Evolutionary conservation across 495 filamentous ascomycete species (phyloP).

Genomic region (Geopyxis carbonaria): DNA sequence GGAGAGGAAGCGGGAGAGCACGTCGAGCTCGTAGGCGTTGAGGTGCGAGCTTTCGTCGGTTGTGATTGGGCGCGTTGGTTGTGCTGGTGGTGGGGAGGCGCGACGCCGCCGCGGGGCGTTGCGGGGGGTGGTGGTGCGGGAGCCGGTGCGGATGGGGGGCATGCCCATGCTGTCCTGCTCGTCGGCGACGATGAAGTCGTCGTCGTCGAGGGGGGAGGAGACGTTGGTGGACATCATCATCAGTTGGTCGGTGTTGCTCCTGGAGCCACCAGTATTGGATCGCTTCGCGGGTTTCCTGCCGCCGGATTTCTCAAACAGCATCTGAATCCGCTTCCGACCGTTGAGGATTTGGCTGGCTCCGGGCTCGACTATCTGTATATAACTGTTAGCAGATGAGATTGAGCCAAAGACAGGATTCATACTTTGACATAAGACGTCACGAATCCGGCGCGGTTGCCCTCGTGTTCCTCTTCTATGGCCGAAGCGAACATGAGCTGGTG

Average conservation of each 20-base stretch:
- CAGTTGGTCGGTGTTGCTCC: constrained; percentile 17
- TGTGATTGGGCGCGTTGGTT: constrained; percentile 35
- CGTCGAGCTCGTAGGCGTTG: constrained; percentile 33
- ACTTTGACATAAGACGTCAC: constrained; percentile 22
- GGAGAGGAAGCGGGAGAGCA: constrained; percentile 48
- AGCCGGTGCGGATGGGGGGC: constrained; percentile 10
- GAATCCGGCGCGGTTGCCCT: constrained; percentile 41
- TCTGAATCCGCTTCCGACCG: constrained; percentile 36
- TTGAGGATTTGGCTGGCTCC: constrained; percentile 25
- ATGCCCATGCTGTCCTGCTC: constrained; percentile 37
- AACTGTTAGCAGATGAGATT: background rate
- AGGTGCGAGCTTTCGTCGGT: constrained; percentile 46
- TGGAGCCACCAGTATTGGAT: constrained; percentile 3
- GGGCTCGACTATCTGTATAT: constrained; percentile 33
- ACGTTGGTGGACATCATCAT: constrained; percentile 52
- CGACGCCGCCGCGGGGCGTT: background rate
- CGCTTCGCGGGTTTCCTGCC: constrained; percentile 8
- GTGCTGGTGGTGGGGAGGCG: background rate
- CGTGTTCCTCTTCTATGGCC: constrained; percentile 34
- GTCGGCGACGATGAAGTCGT: constrained; percentile 23
- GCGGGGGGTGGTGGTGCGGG: background rate
- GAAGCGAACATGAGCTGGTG: constrained; percentile 29
- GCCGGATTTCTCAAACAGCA: constrained; percentile 33
- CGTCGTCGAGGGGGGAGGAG: constrained; percentile 49
- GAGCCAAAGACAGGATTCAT: background rate